These are phyloP conservation scores for Penicillium pulvis DNA, from an alignment of 495 filamentous ascomycete species.

Conservation along the genomic window DNA sequence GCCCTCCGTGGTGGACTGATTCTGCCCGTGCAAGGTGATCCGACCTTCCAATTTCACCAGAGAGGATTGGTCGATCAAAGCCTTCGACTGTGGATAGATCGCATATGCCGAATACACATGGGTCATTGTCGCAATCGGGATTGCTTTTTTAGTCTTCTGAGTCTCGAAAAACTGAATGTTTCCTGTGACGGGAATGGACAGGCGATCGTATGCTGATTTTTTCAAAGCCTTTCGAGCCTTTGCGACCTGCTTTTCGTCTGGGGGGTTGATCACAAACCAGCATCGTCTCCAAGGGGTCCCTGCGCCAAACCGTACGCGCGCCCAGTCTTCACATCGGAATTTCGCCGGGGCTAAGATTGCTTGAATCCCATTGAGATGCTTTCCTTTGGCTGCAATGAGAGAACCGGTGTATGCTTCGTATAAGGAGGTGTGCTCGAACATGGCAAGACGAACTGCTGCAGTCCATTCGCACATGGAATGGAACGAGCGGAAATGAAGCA, in stretches of 20 bases:
- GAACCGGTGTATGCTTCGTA: conserved; percentile 98
- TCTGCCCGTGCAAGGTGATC: conserved; percentile 70
- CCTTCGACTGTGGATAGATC: conserved; percentile 92
- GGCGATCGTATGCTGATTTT: conserved; percentile 82
- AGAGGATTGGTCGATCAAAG: conserved; percentile 90
- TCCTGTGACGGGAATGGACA: conserved; percentile 69
- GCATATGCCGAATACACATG: conserved; percentile 92
- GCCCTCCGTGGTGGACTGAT: conserved; percentile 73
- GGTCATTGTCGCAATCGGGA: conserved; percentile 86
- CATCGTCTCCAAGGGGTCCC: conserved; percentile 95
- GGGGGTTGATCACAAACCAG: conserved; percentile 92
- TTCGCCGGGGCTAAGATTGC: conserved; percentile 78
- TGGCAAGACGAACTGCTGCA: conserved; percentile 86
- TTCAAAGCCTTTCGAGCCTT: conserved; percentile 82
- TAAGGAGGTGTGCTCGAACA: conserved; percentile 91
- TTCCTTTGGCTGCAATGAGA: conserved; percentile 93
- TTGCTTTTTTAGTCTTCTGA: conserved; percentile 89
- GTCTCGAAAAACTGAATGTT: conserved; percentile 94
- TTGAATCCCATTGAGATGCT: conserved; percentile 80
- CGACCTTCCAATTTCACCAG: conserved; percentile 92
- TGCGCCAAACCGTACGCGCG: conserved; percentile 90
- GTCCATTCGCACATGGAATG: conserved; percentile 96
- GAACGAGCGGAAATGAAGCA: conserved; percentile 93
- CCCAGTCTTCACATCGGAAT: conserved; percentile 88
- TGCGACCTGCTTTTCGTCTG: conserved; percentile 86